phyloP scores from a whole-genome alignment of 257 asterid genomes.

The Linderniella brevidens region DNA sequence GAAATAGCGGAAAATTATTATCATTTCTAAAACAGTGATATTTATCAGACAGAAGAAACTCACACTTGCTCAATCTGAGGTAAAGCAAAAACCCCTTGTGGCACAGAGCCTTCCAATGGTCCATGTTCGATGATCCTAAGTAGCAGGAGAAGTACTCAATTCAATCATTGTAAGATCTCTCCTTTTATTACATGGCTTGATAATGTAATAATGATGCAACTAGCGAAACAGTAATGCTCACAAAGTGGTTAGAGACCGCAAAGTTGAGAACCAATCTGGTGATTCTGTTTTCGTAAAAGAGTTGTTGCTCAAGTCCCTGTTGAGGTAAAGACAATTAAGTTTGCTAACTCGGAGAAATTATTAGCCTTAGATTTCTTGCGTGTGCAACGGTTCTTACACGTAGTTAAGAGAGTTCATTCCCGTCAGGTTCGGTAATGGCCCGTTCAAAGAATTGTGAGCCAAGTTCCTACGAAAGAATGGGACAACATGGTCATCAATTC shows the following conservation, averaged over 20 bases:
- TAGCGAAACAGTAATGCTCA: conserved; percentile 13
- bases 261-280: conserved; percentile 40
- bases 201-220: too few relatives aligned
- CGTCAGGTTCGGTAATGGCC: conserved; percentile 53
- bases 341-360: conserved; percentile 12
- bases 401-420: conserved; percentile 39
- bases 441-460: conserved; percentile 56
- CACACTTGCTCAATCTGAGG: conserved; percentile 92
- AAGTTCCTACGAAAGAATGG: conserved; percentile 29
- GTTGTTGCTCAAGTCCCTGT: conserved; percentile 67
- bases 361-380: too few relatives aligned
- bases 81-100: conserved; percentile 46
- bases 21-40: too few relatives aligned
- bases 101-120: conserved; percentile 57
- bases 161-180: conserved; percentile 2
- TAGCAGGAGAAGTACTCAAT: conserved; percentile 10
- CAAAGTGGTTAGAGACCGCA: conserved; percentile 56
- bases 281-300: conserved; percentile 30
- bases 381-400: conserved; percentile 33
- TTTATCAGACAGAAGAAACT: conserved; percentile 13
- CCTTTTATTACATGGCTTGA: too few relatives aligned
- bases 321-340: too few relatives aligned
- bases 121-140: conserved; percentile 78
- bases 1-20: too few relatives aligned
- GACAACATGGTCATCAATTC: too few relatives aligned